Base-by-base conservation (phyloP, 169 alveolate species). In the Eimeria tenella region DNA sequence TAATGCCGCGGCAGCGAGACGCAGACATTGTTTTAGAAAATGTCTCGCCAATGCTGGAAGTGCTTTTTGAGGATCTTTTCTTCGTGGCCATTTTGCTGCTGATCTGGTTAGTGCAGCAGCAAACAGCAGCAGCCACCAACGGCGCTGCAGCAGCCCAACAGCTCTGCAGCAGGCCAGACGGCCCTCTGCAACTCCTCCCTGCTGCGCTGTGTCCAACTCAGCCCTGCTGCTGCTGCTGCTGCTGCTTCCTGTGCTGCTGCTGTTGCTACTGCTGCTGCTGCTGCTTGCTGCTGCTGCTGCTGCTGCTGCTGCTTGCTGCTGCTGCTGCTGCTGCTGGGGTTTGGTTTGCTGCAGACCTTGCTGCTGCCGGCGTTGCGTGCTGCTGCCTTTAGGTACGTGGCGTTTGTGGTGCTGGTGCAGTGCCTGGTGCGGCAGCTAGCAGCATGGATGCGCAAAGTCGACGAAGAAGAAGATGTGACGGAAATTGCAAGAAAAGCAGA, bases 11-110 rank as follows among this genome's bases (percentile, higher is more conserved):
- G 23, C 70, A 63, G 5, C 60, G 94, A 1, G 94, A 89, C 56
- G 83, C 88, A 3, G 94, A 89, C 53, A 75, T 82, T 9, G 94
- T 89, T 5, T 50, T 89, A 23, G 94, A 89, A 50, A 94, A 96
- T 58, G 97, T 96, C 17, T 95, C 94, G 60, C 97, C 97, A 5
- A 91, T 96, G 74, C 75, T 96, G 55, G 96, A 96, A 68, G 95
- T 79, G 17, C 88, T 97, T 11, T 96, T 97, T 81, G 98, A 97
- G 74, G 95, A 96, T 82, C 95, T 97, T 11, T 86, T 97, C 74
- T 97, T 96, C 71, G 96, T 97, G 50, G 94, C 96, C n/a, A 92
- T 96, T 90, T 94, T 96, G 81, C 96, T 97, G 74, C 91, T 96
- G 52, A 82, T 96, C 62, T 96, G 97, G 97, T 96, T 63, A 94